These are phyloP conservation scores for Nakazawaea laoshanensis DNA, from an alignment of 805 yeast species.

Conservation along the genomic window DNA sequence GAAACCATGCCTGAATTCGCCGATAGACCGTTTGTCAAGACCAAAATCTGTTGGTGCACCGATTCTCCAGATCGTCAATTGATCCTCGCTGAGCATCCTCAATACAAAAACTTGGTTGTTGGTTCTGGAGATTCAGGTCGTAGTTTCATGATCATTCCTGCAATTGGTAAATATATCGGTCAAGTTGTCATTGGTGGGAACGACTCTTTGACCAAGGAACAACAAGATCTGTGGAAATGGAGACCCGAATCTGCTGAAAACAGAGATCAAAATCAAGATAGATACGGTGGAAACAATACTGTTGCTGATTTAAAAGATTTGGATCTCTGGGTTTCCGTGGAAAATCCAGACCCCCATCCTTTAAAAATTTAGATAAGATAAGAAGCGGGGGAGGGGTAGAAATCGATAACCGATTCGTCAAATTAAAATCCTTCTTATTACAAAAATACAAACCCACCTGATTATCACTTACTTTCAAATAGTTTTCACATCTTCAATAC, in stretches of 20 bases:
- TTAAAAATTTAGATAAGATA: no score
- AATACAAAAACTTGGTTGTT: constrained; percentile 12
- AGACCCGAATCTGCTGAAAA: constrained; percentile 11
- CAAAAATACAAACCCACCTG: no score
- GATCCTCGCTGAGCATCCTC: constrained; percentile 15
- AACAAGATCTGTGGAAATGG: constrained; percentile 13
- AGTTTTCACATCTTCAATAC: no score
- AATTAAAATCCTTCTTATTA: no score
- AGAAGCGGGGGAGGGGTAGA: neutral
- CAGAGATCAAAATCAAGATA: constrained; percentile 16
- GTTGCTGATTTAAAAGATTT: constrained; percentile 21
- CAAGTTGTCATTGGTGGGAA: constrained; percentile 14
- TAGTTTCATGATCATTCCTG: constrained; percentile 19
- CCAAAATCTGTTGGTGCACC: constrained; percentile 20
- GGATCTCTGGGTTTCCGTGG: constrained; percentile 17
- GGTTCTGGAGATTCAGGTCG: constrained; percentile 20
- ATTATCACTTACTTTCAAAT: no score
- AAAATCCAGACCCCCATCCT: constrained; percentile 13
- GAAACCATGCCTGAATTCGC: constrained; percentile 15
- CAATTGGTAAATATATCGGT: constrained; percentile 16
- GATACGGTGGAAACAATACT: constrained; percentile 22
- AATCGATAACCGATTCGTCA: no score
- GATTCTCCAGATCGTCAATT: constrained; percentile 19
- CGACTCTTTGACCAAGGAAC: constrained; percentile 12
- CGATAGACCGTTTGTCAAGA: constrained; percentile 14